Evolutionary conservation across 2,329 filamentous ascomycete species (phyloP).

Genomic region (Fusarium udum): DNA sequence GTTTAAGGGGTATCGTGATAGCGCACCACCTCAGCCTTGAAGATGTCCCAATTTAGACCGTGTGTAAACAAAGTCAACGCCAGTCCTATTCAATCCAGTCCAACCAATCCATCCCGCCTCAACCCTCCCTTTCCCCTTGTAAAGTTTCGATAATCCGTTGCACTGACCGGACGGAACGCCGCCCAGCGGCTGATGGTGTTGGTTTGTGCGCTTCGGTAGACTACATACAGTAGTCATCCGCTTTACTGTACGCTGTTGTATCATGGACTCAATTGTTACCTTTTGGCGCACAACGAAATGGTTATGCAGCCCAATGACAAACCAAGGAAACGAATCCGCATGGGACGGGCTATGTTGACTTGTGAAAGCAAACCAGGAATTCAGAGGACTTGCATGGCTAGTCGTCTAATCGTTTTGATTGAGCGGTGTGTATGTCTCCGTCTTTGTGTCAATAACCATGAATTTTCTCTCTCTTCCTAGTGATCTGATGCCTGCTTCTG

Average conservation of each 20-base stretch:
- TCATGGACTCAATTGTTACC: constrained; percentile 1
- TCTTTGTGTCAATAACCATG: background rate
- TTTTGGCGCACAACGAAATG: constrained; percentile 2
- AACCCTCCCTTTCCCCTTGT: constrained; percentile 4
- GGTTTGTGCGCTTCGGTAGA: constrained; percentile 10
- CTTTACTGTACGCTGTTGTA: constrained; percentile 7
- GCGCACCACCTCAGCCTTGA: constrained; percentile 36
- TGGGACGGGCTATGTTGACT: constrained; percentile 13
- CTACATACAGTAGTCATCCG: constrained; percentile 14
- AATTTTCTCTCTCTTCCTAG: background rate
- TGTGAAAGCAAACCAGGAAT: constrained; percentile 11
- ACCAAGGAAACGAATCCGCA: constrained; percentile 6
- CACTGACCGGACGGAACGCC: constrained; percentile 32
- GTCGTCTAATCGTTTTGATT: background rate
- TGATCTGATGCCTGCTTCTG: background rate
- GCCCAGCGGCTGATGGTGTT: constrained; percentile 8
- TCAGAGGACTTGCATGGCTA: background rate
- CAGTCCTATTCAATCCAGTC: constrained; percentile 16
- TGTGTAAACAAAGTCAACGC: background rate
- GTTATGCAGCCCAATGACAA: constrained; percentile 22
- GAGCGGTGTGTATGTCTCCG: constrained; percentile 25
- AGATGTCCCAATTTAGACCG: constrained; percentile 28
- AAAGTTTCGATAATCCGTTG: constrained; percentile 25
- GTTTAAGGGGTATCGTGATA: constrained; percentile 21
- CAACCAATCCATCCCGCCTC: constrained; percentile 19